A percentile compares a stretch with the other conserved stretches of the same genome.
phyloP scores from a whole-genome alignment of 2,329 filamentous ascomycete species.

The Alternaria sp. region DNA sequence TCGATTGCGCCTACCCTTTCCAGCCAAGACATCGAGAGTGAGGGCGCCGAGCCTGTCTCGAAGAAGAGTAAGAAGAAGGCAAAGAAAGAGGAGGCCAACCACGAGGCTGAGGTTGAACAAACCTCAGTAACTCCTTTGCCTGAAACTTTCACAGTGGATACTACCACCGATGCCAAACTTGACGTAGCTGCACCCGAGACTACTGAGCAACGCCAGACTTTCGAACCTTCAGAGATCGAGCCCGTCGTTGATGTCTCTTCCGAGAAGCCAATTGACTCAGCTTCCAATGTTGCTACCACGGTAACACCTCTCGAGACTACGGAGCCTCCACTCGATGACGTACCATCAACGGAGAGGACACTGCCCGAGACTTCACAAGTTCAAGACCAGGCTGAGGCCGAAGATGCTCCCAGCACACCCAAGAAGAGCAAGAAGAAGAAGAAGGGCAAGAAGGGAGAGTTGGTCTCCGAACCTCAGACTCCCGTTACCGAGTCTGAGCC shows the following conservation, averaged over 20 bases:
- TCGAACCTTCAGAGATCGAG: neutral
- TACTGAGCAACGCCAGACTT: neutral
- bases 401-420: slow-evolving; percentile 6
- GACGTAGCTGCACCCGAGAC: neutral
- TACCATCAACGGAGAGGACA: neutral
- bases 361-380: slow-evolving; percentile 2
- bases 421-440: slow-evolving; percentile 42
- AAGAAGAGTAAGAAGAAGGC: slow-evolving; percentile 28
- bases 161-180: neutral
- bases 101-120: slow-evolving; percentile 6
- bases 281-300: neutral
- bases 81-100: slow-evolving; percentile 19
- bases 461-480: slow-evolving; percentile 25
- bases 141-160: neutral
- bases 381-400: neutral
- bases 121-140: neutral
- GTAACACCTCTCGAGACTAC: neutral
- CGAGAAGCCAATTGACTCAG: neutral
- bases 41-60: slow-evolving; percentile 12
- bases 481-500: slow-evolving; percentile 14
- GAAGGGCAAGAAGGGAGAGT: slow-evolving; percentile 34
- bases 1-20: neutral
- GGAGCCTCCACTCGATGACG: neutral
- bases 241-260: neutral
- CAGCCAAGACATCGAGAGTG: slow-evolving; percentile 5